A percentile compares a stretch with the other conserved stretches of the same genome.
These are phyloP conservation scores for Pachysandra terminalis DNA, from an alignment of 164 flowering plant genomes.

Conservation along the genomic window DNA sequence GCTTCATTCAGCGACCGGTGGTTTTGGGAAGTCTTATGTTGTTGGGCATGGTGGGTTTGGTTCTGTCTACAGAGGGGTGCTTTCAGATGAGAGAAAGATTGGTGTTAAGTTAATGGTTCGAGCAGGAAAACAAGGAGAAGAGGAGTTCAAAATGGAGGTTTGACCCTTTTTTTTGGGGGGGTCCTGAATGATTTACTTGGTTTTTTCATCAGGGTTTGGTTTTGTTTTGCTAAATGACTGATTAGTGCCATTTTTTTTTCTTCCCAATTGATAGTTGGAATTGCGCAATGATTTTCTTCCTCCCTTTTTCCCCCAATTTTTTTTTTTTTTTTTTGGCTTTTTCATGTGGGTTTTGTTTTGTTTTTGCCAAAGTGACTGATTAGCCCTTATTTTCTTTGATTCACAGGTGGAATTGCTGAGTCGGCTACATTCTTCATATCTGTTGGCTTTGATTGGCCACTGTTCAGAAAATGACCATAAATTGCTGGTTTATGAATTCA, in stretches of 20 bases:
- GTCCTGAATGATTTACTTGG: too few relatives aligned
- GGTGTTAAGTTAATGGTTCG: constrained; percentile 91
- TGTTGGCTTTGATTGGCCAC: constrained; percentile 81
- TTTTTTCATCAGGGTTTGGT: too few relatives aligned
- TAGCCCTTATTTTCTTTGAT: constrained; percentile 4
- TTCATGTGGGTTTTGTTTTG: neutral
- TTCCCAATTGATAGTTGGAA: too few relatives aligned
- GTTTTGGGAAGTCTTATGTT: constrained; percentile 81
- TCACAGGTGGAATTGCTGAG: constrained; percentile 82
- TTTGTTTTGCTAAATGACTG: too few relatives aligned
- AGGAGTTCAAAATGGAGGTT: constrained; percentile 93
- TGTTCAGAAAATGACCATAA: constrained; percentile 70
- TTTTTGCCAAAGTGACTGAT: neutral
- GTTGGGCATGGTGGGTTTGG: constrained; percentile 96
- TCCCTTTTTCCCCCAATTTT: too few relatives aligned
- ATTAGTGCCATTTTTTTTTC: too few relatives aligned
- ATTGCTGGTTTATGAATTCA: constrained; percentile 86
- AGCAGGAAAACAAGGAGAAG: constrained; percentile 89
- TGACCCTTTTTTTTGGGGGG: too few relatives aligned
- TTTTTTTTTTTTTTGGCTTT: too few relatives aligned
- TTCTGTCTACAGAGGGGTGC: constrained; percentile 79
- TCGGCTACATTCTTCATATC: constrained; percentile 72
- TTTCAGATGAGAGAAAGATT: constrained; percentile 73
- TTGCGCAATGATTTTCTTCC: too few relatives aligned
- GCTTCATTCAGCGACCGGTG: constrained; percentile 83